These are phyloP conservation scores for Stellera chamaejasme DNA, from an alignment of 345 rosid genomes.

Conservation along the genomic window DNA sequence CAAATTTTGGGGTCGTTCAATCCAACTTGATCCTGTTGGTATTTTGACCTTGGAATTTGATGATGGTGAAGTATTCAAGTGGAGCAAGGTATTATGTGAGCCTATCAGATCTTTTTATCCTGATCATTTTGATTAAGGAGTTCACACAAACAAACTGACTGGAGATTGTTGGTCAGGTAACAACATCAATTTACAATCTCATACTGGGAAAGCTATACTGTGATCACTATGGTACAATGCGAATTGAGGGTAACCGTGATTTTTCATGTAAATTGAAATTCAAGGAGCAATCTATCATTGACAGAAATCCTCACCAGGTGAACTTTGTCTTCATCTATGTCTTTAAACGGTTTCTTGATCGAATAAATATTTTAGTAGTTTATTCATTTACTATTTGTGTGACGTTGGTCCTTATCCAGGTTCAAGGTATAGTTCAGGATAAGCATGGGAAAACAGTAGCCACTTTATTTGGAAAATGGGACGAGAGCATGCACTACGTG, in stretches of 20 bases:
- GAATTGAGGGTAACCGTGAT: slow-evolving; percentile 21
- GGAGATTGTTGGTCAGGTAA: slow-evolving; percentile 10
- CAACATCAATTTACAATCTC: slow-evolving; percentile 28
- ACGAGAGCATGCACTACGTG: slow-evolving; percentile 31
- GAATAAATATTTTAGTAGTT: too few species aligned
- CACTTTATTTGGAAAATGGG: slow-evolving; percentile 36
- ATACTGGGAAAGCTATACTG: slow-evolving; percentile 25
- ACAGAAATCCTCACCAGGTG: slow-evolving; percentile 31
- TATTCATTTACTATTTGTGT: too few species aligned
- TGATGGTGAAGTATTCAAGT: slow-evolving; percentile 23
- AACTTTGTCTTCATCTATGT: too few species aligned
- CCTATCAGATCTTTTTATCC: neutral
- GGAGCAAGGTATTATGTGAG: slow-evolving; percentile 22
- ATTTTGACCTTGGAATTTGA: slow-evolving; percentile 23
- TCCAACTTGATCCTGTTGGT: slow-evolving; percentile 28
- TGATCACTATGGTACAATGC: slow-evolving; percentile 30
- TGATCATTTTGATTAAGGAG: neutral
- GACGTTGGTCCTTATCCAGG: slow-evolving; percentile 8
- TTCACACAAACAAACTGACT: too few species aligned
- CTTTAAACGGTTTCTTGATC: neutral
- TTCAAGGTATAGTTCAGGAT: slow-evolving; percentile 32
- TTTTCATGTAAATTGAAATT: slow-evolving; percentile 23
- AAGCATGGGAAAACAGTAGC: slow-evolving; percentile 31
- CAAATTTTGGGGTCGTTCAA: slow-evolving; percentile 30
- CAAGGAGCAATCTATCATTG: slow-evolving; percentile 35